A percentile compares a stretch with the other conserved stretches of the same genome.
Evolutionary conservation across 345 rosid species (phyloP).

Genomic region (Abelmoschus esculentus): DNA sequence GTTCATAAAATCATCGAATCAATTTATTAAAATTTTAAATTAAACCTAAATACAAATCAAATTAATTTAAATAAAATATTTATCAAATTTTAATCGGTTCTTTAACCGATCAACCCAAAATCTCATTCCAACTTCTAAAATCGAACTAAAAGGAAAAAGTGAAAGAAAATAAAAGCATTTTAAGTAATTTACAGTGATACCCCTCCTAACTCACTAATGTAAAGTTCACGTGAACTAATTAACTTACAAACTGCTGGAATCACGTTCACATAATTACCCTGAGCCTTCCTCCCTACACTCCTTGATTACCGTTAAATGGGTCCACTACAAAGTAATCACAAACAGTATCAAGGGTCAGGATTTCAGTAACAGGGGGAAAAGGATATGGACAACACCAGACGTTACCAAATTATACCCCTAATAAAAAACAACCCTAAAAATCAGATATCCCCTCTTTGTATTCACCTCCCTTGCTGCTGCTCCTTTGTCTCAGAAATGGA

Average conservation of each 20-base stretch:
- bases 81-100: no score
- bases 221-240: not conserved
- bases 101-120: no score
- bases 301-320: constrained; percentile 10
- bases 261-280: not conserved
- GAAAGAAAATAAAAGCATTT: no score
- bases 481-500: constrained; percentile 22
- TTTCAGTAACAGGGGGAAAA: not conserved
- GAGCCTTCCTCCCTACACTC: not conserved
- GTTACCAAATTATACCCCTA: not conserved
- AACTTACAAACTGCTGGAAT: not conserved
- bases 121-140: no score
- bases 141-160: no score
- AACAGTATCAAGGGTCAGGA: not conserved
- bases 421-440: not conserved
- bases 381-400: not conserved
- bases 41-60: no score
- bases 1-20: no score
- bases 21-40: no score
- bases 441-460: not conserved
- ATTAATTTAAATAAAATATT: no score
- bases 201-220: not conserved
- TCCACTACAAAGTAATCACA: not conserved
- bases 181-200: no score
- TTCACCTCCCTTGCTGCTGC: not conserved